Percentiles rank a stretch among this genome's conserved stretches.
Evolutionary conservation across 2,329 filamentous ascomycete genomes (phyloP).

Genomic region (Alternaria triticimaculans): DNA sequence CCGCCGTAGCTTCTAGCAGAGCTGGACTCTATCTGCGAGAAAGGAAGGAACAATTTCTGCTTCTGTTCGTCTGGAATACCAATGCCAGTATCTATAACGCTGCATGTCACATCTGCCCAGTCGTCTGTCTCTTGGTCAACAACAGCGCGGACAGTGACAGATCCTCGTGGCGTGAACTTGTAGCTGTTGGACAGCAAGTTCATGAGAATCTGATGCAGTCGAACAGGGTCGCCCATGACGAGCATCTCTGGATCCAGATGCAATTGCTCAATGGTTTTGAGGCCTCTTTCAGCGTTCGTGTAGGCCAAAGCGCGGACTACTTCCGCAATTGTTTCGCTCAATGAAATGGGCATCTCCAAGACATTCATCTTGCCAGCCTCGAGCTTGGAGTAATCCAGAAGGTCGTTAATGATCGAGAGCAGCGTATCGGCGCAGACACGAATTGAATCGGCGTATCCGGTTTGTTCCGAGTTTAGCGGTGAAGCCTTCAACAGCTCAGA

Average conservation of each 20-base stretch:
- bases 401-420: slow-evolving; percentile 60
- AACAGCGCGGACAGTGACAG: slow-evolving; percentile 80
- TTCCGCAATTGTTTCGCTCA: slow-evolving; percentile 66
- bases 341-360: slow-evolving; percentile 62
- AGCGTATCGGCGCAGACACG: slow-evolving; percentile 67
- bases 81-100: slow-evolving; percentile 88
- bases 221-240: slow-evolving; percentile 59
- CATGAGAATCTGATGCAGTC: slow-evolving; percentile 63
- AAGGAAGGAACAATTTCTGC: slow-evolving; percentile 87
- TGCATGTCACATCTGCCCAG: slow-evolving; percentile 78
- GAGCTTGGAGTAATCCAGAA: slow-evolving; percentile 60
- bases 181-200: slow-evolving; percentile 92
- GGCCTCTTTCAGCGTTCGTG: slow-evolving; percentile 66
- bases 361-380: slow-evolving; percentile 65
- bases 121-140: slow-evolving; percentile 74
- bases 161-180: slow-evolving; percentile 89
- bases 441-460: slow-evolving; percentile 68
- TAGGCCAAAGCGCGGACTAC: slow-evolving; percentile 69
- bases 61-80: slow-evolving; percentile 84
- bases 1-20: slow-evolving; percentile 91
- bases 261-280: slow-evolving; percentile 64
- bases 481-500: slow-evolving; percentile 68
- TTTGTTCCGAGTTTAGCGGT: slow-evolving; percentile 62
- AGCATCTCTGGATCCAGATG: slow-evolving; percentile 63
- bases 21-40: slow-evolving; percentile 89